Percentiles rank a stretch among this genome's conserved stretches.
These are phyloP conservation scores for Fusarium redolens DNA, from an alignment of 2,329 filamentous ascomycete genomes.

Conservation along the genomic window DNA sequence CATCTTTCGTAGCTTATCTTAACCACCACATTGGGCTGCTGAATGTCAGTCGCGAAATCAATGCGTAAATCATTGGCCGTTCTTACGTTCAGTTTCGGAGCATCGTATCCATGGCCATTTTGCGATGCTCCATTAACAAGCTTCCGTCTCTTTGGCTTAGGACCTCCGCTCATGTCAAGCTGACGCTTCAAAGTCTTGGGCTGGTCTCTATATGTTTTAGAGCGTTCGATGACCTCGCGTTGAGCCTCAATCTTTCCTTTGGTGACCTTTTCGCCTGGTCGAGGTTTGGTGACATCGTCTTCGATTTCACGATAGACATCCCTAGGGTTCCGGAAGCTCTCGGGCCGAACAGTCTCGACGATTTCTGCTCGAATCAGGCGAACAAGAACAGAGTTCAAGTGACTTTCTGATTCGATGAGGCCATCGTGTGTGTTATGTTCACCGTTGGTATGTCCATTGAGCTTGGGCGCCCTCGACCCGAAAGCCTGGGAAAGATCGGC, in stretches of 20 bases:
- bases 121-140: conserved; percentile 59
- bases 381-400: conserved; percentile 63
- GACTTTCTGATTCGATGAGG: conserved; percentile 57
- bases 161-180: conserved; percentile 56
- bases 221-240: conserved; percentile 63
- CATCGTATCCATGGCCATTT: conserved; percentile 52
- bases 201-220: conserved; percentile 65
- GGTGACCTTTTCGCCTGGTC: conserved; percentile 55
- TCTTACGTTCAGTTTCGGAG: conserved; percentile 66
- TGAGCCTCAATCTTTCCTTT: conserved; percentile 75
- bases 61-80: background rate
- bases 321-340: conserved; percentile 69
- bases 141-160: conserved; percentile 64
- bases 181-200: conserved; percentile 63
- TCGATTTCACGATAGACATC: conserved; percentile 73
- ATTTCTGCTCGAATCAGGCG: conserved; percentile 73
- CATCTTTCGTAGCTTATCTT: conserved; percentile 89
- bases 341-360: conserved; percentile 70
- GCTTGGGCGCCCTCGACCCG: conserved; percentile 51
- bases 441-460: conserved; percentile 52
- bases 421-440: conserved; percentile 47
- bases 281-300: conserved; percentile 66
- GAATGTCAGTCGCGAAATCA: conserved; percentile 43
- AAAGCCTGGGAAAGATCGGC: conserved; percentile 76
- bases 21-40: conserved; percentile 76